These are phyloP conservation scores for Aureobasidium sp. DNA, from an alignment of 2,329 filamentous ascomycete species.

Conservation along the genomic window DNA sequence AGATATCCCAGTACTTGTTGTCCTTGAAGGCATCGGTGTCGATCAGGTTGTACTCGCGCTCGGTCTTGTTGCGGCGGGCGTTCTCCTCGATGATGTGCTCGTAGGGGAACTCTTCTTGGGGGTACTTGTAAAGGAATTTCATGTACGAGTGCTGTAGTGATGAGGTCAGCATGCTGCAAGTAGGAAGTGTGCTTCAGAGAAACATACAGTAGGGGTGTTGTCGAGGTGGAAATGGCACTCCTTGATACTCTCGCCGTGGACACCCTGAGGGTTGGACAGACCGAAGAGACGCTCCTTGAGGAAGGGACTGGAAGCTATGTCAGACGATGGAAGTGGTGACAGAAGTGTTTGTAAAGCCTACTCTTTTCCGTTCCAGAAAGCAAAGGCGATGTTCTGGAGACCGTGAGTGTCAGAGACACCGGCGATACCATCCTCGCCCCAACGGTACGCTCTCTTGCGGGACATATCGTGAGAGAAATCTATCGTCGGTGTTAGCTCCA, in stretches of 20 bases:
- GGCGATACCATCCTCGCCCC: slow-evolving; percentile 95
- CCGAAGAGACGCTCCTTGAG: slow-evolving; percentile 94
- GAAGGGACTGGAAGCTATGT: slow-evolving; percentile 57
- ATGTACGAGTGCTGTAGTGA: slow-evolving; percentile 74
- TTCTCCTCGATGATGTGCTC: slow-evolving; percentile 81
- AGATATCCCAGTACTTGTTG: slow-evolving; percentile 91
- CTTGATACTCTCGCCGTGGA: slow-evolving; percentile 95
- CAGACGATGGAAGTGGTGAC: not conserved
- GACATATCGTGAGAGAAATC: slow-evolving; percentile 94
- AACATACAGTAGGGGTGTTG: slow-evolving; percentile 66
- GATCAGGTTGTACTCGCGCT: slow-evolving; percentile 83
- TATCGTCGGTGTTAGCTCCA: slow-evolving; percentile 27
- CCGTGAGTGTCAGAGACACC: slow-evolving; percentile 89
- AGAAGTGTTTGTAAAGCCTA: slow-evolving; percentile 31
- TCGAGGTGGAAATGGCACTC: slow-evolving; percentile 95
- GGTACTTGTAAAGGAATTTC: slow-evolving; percentile 98
- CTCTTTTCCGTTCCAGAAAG: slow-evolving; percentile 98
- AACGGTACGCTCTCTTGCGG: slow-evolving; percentile 78
- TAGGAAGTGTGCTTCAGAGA: slow-evolving; percentile 21
- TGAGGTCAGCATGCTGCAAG: slow-evolving; percentile 28
- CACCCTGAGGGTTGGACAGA: slow-evolving; percentile 90
- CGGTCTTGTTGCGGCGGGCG: slow-evolving; percentile 62
- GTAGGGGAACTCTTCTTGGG: slow-evolving; percentile 86
- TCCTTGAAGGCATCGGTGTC: slow-evolving; percentile 87
- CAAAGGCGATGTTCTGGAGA: slow-evolving; percentile 84